Evolutionary conservation across 1,139 yeast species (phyloP), one percentile per base, ranked within the genome.

Genomic region (Candida freyschussii): DNA sequence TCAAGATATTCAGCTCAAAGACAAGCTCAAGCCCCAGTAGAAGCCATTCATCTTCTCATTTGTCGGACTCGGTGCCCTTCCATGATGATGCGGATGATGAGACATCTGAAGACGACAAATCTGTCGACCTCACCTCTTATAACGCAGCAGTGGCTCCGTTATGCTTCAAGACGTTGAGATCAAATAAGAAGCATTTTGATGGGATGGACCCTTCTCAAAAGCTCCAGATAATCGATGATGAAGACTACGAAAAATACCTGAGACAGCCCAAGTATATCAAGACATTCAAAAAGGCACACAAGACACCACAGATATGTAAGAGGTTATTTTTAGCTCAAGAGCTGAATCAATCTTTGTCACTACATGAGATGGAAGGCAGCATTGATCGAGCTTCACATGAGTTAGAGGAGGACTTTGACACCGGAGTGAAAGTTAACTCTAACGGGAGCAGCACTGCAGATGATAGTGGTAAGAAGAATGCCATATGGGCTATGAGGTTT

Each of bases 311-410:
- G 21, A 55, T 62, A 25, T 61, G 78, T 39, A 72, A 72, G 44
- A 63, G 80, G 38, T 55, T 86, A 30, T 85, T 87, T 46, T 60
- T 86, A 26, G 94, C 95, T 1, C 96, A 87, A 56, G 94, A 86
- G 56, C 60, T 87, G 39, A 63, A 66, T 36, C 53, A 51, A 13
- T 41, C 39, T 17, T 26, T 24, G n/a, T n/a, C n/a, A n/a, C 17
- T 15, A 7, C 23, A 25, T 6, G 23, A 22, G 17, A 6, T 16
- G 13, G 20, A 12, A 6, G 32, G 27, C 6, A 31, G 35, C 2
- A 14, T 23, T 4, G n/a, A n/a, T n/a, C n/a, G n/a, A n/a, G n/a
- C n/a, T n/a, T n/a, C n/a, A n/a, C n/a, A 13, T 21, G 26, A 24
- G n/a, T 11, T 21, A 13, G 19, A 20, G 13, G 42, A 31, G 14